A percentile compares a stretch with the other conserved stretches of the same genome.
Evolutionary conservation across 176 grass and related monocot genomes (phyloP).

Genomic region (Stipa capillata): DNA sequence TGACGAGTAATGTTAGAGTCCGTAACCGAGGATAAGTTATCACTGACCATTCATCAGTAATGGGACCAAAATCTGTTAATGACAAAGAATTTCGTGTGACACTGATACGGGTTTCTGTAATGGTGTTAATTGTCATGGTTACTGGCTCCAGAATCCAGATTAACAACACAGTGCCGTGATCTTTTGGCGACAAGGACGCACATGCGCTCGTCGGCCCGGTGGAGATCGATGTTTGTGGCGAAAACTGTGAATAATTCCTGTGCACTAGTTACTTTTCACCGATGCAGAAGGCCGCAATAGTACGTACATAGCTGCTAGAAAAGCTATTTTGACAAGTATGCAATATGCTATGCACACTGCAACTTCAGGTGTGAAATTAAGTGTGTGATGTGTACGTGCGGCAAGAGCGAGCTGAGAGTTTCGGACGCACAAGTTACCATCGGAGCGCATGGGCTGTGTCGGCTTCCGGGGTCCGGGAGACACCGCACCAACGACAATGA

Average conservation of each 20-base stretch:
- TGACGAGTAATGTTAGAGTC: no score
- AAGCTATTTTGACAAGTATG: not conserved
- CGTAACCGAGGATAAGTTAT: no score
- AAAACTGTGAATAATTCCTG: not conserved
- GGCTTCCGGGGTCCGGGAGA: constrained; percentile 35
- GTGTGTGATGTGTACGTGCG: not conserved
- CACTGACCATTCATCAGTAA: no score
- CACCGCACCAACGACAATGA: not conserved
- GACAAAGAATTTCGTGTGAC: no score
- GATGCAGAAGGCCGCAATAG: not conserved
- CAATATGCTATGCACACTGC: no score
- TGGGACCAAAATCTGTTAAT: no score
- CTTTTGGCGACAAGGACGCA: constrained; percentile 23
- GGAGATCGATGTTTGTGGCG: not conserved
- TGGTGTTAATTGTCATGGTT: not conserved
- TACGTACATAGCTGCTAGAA: no score
- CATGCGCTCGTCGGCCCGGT: not conserved
- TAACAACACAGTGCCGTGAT: not conserved
- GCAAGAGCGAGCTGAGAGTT: not conserved
- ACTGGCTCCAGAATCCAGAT: not conserved
- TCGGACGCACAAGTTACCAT: constrained; percentile 1
- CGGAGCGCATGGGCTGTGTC: not conserved
- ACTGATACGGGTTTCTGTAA: no score
- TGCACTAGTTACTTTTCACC: not conserved
- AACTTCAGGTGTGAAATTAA: not conserved